Base-by-base conservation (phyloP, 768 basidiomycete genomes). In the Rhodotorula paludigena region DNA sequence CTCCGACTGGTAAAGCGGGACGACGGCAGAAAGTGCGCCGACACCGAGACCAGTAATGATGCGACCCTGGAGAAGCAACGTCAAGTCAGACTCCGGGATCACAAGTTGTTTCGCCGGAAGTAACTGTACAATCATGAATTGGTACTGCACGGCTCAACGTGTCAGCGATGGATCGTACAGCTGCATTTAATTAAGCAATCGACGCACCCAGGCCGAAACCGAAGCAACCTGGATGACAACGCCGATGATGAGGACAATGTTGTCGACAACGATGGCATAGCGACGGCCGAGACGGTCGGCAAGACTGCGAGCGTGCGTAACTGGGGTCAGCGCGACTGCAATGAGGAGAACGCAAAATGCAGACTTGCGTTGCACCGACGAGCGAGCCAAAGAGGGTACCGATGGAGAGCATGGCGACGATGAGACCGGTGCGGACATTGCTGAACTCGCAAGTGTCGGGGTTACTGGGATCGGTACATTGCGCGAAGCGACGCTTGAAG, bases 1-100 rank as follows among this genome's bases (percentile, higher is more conserved):
- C 77, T 88, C 87, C 15, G 86, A 85, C 82, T 87, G 85, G 76
- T 86, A 88, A 80, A 87, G 85, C 0, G 86, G 87, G 0, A 88
- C 85, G 14, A 84, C 85, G 39, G 86, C 85, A 49, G 84, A 85
- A 11, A 88, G 81, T 0, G 83, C 85, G 44, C 88, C 87, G 32
- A 89, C 84, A 47, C 84, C 87, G 41, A 88, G 75, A 57, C 89
- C 88, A 54, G 84, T 81, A 65, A 89, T 77, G 52, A 87, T 80
- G 35, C 87, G 47, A 33, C 45, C 58, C 57, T 45, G 47, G 33
- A 12, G 51, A 9, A 28, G 32, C 20, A 9, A 41, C 25, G 32
- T 21, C 47, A 9, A n/a, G 44, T 57, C 28, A 44, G 41, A 12
- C 32, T 51, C 32, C 30, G 14, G 30, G 5, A 20, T 15, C 11